These are phyloP conservation scores for Colletotrichum sublineola DNA, from an alignment of 2,329 filamentous ascomycete genomes.

Conservation along the genomic window DNA sequence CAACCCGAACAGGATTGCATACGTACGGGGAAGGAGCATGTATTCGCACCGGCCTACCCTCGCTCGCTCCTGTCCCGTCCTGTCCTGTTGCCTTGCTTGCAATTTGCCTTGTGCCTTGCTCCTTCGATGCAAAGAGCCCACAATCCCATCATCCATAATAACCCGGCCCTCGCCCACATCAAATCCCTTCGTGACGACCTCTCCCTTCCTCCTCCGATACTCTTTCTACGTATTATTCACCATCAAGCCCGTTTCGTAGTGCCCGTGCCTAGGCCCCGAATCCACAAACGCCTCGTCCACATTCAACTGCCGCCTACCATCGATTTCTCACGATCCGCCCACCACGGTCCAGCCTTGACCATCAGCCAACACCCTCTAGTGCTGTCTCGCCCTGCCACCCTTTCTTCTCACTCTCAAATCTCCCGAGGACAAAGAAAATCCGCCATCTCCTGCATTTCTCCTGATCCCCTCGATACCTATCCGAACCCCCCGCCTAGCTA, in stretches of 20 bases:
- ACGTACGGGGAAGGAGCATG: constrained; percentile 30
- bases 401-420: constrained; percentile 8
- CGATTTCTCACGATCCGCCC: not conserved
- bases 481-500: not conserved
- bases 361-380: constrained; percentile 26
- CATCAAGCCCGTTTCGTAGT: constrained; percentile 16
- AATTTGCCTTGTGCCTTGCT: not conserved
- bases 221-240: not conserved
- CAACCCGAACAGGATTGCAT: constrained; percentile 24
- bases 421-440: constrained; percentile 22
- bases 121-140: constrained; percentile 14
- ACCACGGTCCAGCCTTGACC: constrained; percentile 11
- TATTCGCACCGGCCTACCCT: not conserved
- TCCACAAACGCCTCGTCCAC: constrained; percentile 2
- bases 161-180: constrained; percentile 38
- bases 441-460: constrained; percentile 20
- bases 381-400: constrained; percentile 32
- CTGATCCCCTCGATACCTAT: constrained; percentile 33
- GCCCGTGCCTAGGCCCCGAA: not conserved
- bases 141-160: constrained; percentile 38
- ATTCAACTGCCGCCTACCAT: not conserved
- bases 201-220: not conserved
- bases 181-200: constrained; percentile 19
- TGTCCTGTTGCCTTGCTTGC: constrained; percentile 5
- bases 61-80: constrained; percentile 5